Conservation (phyloP, 768 basidiomycete species). For the Trametes gibbosa region DNA sequence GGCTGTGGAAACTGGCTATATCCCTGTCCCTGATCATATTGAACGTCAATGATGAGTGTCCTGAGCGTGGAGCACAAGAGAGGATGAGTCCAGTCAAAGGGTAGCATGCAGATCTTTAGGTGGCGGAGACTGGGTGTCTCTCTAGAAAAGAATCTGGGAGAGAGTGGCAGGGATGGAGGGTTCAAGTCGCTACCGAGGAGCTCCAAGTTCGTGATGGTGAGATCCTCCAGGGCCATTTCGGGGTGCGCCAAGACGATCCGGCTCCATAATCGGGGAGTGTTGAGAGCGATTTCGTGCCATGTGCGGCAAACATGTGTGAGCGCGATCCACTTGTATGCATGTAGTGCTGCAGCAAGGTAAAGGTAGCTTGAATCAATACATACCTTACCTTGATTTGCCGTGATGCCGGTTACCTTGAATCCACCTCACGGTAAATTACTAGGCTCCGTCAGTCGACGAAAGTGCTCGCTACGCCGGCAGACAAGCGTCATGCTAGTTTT, state of each 20-base stretch:
- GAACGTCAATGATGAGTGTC: background rate
- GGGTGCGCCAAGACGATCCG: background rate
- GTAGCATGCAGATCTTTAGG: background rate
- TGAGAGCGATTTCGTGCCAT: slow-evolving; percentile 10
- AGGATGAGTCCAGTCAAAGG: slow-evolving; percentile 1
- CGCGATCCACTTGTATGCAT: slow-evolving; percentile 7
- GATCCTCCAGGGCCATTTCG: background rate
- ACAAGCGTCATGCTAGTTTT: too few species aligned
- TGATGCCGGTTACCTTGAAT: too few species aligned
- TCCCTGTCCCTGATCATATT: background rate
- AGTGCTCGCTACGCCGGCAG: too few species aligned
- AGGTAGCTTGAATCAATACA: too few species aligned
- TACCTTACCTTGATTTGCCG: too few species aligned
- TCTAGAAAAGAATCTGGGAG: background rate
- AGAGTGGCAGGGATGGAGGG: background rate
- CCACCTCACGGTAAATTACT: too few species aligned
- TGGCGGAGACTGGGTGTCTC: background rate
- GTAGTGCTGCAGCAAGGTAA: too few species aligned
- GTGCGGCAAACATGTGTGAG: slow-evolving; percentile 7
- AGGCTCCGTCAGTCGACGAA: too few species aligned
- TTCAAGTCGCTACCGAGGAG: background rate
- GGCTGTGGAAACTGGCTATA: background rate
- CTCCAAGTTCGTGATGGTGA: background rate
- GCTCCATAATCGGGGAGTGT: slow-evolving; percentile 9
- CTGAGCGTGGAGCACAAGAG: slow-evolving; percentile 1